Evolutionary conservation across 1,139 yeast genomes (phyloP).

Genomic region (Pneumocystis wakefieldiae): DNA sequence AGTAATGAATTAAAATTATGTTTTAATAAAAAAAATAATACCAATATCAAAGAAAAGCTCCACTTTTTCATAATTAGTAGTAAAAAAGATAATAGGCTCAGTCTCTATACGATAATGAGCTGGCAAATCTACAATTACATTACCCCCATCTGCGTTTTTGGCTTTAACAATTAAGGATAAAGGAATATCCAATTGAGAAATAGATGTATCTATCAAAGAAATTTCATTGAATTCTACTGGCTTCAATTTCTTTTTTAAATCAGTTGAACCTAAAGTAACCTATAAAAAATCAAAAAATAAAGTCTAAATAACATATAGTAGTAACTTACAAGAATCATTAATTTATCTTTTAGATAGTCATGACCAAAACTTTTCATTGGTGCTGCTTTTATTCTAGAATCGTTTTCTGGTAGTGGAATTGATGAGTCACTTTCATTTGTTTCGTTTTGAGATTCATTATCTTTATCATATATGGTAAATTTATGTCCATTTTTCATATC

Average conservation of each 20-base stretch:
- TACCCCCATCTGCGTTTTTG: slow-evolving; percentile 41
- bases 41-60: slow-evolving; percentile 61
- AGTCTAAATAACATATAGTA: background rate
- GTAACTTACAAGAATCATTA: slow-evolving; percentile 42
- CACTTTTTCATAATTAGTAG: slow-evolving; percentile 35
- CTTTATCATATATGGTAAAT: slow-evolving; percentile 1
- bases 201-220: slow-evolving; percentile 57
- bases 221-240: slow-evolving; percentile 63
- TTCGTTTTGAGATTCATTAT: slow-evolving; percentile 1
- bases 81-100: slow-evolving; percentile 68
- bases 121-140: slow-evolving; percentile 65
- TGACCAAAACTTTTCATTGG: slow-evolving; percentile 67
- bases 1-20: background rate
- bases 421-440: background rate
- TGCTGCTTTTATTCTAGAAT: background rate
- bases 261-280: slow-evolving; percentile 69
- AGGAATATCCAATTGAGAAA: slow-evolving; percentile 79
- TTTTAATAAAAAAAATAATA: background rate
- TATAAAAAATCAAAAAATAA: background rate
- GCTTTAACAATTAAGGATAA: slow-evolving; percentile 57
- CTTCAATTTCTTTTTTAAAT: slow-evolving; percentile 41
- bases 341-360: slow-evolving; percentile 47
- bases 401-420: background rate
- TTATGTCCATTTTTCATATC: slow-evolving; percentile 1
- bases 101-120: slow-evolving; percentile 63